Evolutionary conservation across 2,329 filamentous ascomycete genomes (phyloP), one percentile per base, ranked within the genome.

Genomic region (Sordariomycetes sp.): DNA sequence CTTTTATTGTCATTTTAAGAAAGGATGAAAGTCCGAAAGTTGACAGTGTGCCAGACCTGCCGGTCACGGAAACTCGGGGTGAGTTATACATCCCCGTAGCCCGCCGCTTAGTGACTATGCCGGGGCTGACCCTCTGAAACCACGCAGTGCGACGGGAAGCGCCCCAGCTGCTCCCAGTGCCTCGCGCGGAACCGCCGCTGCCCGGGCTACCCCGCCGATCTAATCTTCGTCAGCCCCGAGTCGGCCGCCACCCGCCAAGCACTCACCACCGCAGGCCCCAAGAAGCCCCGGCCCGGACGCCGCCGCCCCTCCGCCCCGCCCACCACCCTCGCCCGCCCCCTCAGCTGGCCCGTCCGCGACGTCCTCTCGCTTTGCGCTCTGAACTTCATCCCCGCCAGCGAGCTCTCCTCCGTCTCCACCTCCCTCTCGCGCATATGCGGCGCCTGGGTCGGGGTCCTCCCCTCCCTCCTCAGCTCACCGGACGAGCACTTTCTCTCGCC

Each of bases 361-460:
- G 62, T 67, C 50, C 61, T 67, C 24, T 66, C 64, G 0, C 52
- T 67, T 0, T 60, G 65, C 0, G 61, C 65, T 2, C 65, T 64
- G 28, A 65, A 64, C 14, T 65, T 65, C 28, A 56, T 59, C 20
- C 64, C 62, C 0, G 50, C 28, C 1, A 55, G 58, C 11, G 54
- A 64, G 48, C 53, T 58, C 16, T 20, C 58, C 12, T 34, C 40
- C 11, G 12, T 51, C 24, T 51, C 48, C 12, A 24, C 11, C n/a
- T 62, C 64, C 55, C 72, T 73, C 55, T 72, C 66, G 25, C 66
- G 68, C 11, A 68, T 74, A 52, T 74, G 72, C 58, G 73, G 72
- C 8, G 65, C 70, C 1, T 76, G 73, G 73, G 67, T 74, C 0
- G 70, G 71, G 55, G 65, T 70, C 8, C 65, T 75, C 6, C 72